A percentile compares a stretch with the other conserved stretches of the same genome.
Evolutionary conservation across 768 basidiomycete species (phyloP).

Genomic region (Rhodotorula paludigena): DNA sequence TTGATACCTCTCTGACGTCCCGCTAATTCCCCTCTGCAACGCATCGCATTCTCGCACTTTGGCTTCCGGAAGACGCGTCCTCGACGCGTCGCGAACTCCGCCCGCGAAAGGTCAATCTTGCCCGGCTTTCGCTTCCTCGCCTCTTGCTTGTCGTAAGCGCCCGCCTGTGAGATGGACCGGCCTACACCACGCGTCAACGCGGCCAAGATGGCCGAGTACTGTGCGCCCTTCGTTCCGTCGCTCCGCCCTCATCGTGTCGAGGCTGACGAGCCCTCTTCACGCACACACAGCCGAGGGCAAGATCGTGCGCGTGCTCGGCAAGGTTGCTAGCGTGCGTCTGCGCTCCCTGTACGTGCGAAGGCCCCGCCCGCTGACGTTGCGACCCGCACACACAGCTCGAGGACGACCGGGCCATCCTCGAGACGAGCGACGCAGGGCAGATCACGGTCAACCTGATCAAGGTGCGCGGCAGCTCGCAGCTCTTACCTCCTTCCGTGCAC

Average conservation of each 20-base stretch:
- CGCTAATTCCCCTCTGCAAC: no score
- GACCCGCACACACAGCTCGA: slow-evolving; percentile 14
- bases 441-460: slow-evolving; percentile 12
- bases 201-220: background rate
- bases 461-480: background rate
- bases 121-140: background rate
- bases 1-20: no score
- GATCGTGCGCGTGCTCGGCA: slow-evolving; percentile 25
- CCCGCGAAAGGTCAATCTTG: no score
- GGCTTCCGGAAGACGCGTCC: background rate
- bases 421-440: slow-evolving; percentile 20
- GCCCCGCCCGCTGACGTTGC: background rate
- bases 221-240: background rate
- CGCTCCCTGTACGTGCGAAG: no score
- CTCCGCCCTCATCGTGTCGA: background rate
- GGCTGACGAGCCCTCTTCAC: background rate
- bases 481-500: background rate
- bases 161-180: slow-evolving; percentile 21
- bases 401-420: slow-evolving; percentile 9
- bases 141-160: background rate
- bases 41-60: background rate
- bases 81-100: background rate
- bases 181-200: slow-evolving; percentile 35
- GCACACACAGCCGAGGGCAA: slow-evolving; percentile 1
- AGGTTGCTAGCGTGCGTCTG: slow-evolving; percentile 23